Base-by-base conservation (phyloP, 495 filamentous ascomycete species). In the Neurospora intermedia region DNA sequence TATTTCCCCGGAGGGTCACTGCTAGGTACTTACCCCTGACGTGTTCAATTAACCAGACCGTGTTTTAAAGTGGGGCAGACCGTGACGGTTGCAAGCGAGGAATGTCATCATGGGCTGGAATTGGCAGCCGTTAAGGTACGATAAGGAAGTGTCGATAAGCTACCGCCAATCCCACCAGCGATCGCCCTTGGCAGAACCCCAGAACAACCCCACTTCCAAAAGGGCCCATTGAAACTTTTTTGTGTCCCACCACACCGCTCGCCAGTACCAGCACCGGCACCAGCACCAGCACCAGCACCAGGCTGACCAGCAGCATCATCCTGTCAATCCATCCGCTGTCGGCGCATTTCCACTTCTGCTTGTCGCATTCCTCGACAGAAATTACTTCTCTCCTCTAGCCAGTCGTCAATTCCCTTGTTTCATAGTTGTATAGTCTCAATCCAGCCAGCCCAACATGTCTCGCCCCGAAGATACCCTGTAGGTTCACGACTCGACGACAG, bases 401-500 rank as follows among this genome's bases (percentile, higher is more conserved):
- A 8, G 27, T 9, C 54, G 23, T 13, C 27, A 35, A 35, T 42
- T 43, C 18, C 9, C 35, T 43, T 41, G 10, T 23, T 7, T 18
- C 10, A 31, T 35, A 4, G 27, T 13, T 18, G 20, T 43, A 7
- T 48, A 72, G 73, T 69, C 70, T 69, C 16, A 42, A 72, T 76
- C 42, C 39, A 70, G 71, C 43, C 72, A 75, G 66, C 70, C 76
- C 80, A 91, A 43, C 79, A 97, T 98, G 96, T 98, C 95, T 74
- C 94, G 95, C 74, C 95, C 95, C 71, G 95, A 98, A 85, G 96
- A 98, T 84, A 90, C 87, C 73, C 90, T 98, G 93, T 96, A 85
- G 70, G 87, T 80, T 54, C 48, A 72, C 41, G 39, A 74, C 77
- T 77, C 75, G 46, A 41, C 66, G 45, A 69, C 74, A 76, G 43